phyloP scores from a whole-genome alignment of 2,329 filamentous ascomycete species.

The Arthrobotrys megalospora region DNA sequence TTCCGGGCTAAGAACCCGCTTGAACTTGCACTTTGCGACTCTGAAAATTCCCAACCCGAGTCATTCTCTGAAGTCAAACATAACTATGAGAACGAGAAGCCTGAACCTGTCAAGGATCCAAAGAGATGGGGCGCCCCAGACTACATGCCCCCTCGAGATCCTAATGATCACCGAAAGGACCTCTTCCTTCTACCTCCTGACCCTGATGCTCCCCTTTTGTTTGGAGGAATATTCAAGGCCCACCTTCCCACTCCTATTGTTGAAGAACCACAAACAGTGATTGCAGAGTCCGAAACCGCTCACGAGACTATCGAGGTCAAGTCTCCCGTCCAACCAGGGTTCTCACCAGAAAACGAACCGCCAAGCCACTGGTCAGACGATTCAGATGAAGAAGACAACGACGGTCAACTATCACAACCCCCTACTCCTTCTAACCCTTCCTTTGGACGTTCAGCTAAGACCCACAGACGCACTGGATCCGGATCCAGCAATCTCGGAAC shows the following conservation, averaged over 20 bases:
- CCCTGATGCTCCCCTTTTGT: background rate
- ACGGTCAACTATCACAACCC: constrained; percentile 13
- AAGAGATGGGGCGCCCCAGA: background rate
- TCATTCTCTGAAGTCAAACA: constrained; percentile 19
- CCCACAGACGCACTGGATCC: constrained; percentile 51
- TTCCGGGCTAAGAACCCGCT: constrained; percentile 55
- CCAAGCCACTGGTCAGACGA: constrained; percentile 55
- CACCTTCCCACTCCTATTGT: constrained; percentile 28
- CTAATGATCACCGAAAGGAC: background rate
- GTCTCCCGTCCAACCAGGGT: constrained; percentile 19
- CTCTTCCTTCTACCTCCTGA: background rate
- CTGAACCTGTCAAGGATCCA: background rate
- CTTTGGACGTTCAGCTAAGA: constrained; percentile 14
- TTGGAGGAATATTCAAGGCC: background rate
- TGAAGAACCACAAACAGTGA: constrained; percentile 27
- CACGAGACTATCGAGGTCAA: background rate
- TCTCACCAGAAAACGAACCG: constrained; percentile 27
- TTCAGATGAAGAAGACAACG: constrained; percentile 30
- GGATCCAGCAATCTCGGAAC: constrained; percentile 53
- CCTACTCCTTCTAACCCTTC: constrained; percentile 26
- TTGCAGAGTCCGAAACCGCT: background rate
- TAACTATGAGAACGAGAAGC: background rate
- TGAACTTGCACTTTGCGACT: constrained; percentile 47
- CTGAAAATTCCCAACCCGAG: constrained; percentile 3
- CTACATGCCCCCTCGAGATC: background rate